Evolutionary conservation across 1,139 yeast genomes (phyloP), one percentile per base, ranked within the genome.

Genomic region (Chernovozyma sophiae-reginae): DNA sequence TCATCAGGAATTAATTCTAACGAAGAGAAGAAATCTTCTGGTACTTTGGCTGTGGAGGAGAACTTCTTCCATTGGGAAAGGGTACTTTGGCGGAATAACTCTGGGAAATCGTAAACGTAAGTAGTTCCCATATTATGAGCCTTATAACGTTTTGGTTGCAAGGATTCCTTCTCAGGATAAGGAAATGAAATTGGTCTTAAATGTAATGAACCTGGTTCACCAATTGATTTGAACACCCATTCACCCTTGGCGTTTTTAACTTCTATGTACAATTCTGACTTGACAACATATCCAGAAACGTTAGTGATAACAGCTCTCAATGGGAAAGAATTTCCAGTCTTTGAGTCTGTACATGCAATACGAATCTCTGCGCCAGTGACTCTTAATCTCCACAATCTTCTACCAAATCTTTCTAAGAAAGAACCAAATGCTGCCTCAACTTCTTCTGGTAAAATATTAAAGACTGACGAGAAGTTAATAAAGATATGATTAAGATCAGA

Each of bases 71-170:
- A 92, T 62, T 81, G 83, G 24, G 92, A 74, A 42, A 78, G 65
- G 34, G 86, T 76, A 26, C 96, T 95, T 71, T 92, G 97, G 55
- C 94, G 87, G 84, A 94, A 92, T 55, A 92, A 71, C 60, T 92
- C 98, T 36, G 98, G 98, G 92, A 92, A 94, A 65, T 92, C 98
- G 58, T 94, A 94, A 35, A 87, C 96, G 58, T 87, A 92, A 18
- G 98, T 90, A 14, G 98, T 92, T 46, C 98, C 98, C 92, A 92
- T 86, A 56, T 87, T 77, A 66, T 92, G 97, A 34, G 98, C 98
- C 71, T 85, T 86, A 72, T 94, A 94, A 69, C 98, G 89, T 68
- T 92, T 92, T 53, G 97, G 97, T 72, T 92, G 98, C 55, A 92
- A 76, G 68, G 95, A 90, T 68, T 92, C 98, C 73, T 92, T 92